Percentiles rank a stretch among this genome's conserved stretches.
Evolutionary conservation across 805 yeast genomes (phyloP).

Genomic region (Saccharomycopsis schoenii): DNA sequence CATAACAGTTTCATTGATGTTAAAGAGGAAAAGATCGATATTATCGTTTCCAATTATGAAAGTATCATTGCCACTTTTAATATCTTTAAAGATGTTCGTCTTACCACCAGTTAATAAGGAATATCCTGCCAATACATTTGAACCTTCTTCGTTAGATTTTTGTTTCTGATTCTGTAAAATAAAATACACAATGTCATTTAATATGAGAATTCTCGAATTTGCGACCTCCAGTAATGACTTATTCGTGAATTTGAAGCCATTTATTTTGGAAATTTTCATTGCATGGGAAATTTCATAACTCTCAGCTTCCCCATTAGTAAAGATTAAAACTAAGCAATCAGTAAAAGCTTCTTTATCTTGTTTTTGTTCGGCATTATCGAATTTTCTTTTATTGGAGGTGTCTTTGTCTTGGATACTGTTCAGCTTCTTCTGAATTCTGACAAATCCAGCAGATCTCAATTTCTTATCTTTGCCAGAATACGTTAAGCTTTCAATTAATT

Average conservation of each 20-base stretch:
- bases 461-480: not conserved
- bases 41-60: not conserved
- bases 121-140: not conserved
- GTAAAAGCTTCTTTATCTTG: not conserved
- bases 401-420: not conserved
- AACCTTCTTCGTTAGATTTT: not conserved
- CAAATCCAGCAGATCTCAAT: conserved; percentile 3
- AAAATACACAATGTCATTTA: not conserved
- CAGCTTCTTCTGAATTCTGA: not conserved
- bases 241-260: not conserved
- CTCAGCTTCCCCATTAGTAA: not conserved
- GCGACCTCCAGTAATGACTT: not conserved
- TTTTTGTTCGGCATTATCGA: not conserved
- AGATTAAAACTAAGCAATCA: not conserved
- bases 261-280: not conserved
- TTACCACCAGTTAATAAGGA: not conserved
- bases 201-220: not conserved
- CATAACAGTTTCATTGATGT: not conserved
- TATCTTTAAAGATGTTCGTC: not conserved
- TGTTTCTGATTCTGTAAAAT: not conserved
- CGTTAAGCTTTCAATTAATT: not conserved
- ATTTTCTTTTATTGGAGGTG: conserved; percentile 7
- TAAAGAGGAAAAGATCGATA: not conserved
- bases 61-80: not conserved
- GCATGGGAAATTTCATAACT: too few relatives aligned